Base-by-base conservation (phyloP, 2,329 filamentous ascomycete species). In the Verticillium dahliae region DNA sequence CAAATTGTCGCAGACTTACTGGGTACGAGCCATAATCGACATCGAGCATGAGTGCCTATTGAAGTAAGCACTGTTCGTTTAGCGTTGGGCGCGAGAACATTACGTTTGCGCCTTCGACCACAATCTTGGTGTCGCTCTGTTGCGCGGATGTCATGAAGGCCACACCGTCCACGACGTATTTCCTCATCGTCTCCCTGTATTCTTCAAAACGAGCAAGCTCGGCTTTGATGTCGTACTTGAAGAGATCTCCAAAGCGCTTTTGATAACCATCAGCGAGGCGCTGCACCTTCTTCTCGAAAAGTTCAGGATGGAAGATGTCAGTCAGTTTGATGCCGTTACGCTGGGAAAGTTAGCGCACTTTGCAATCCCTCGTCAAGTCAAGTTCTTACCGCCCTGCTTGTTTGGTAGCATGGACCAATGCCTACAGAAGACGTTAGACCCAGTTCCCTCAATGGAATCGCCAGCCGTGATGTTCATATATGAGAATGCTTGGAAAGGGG, bases 201-300 rank as follows among this genome's bases (percentile, higher is more conserved):
- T 62, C 60, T 60, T 63, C 60, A 45, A 65, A 65, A 73, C 34
- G 85, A 81, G 71, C 86, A 86, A 39, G 78, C 77, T 92, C 90
- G 38, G 86, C 85, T 67, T 92, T 88, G 6, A 88, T 81, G 64
- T 92, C 86, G 71, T 85, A 85, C 65, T 85, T 71, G 60, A 89
- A 74, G 33, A 90, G 74, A 66, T 89, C 84, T 7, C 89, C 89
- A 68, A 86, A 92, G 59, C 88, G 80, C 76, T 88, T 87, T 77
- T 85, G 81, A 75, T 83, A 90, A n/a, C 84, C 85, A 6, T 74
- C 67, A 10, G 83, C 87, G 56, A 92, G 75, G 33, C 78, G 75
- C 52, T 87, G 80, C 54, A 92, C 75, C 73, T 89, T 90, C 50
- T 74, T 70, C 75, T 91, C 89, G 67, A 92, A 91, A 7, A 81